Conservation (phyloP, 306 rosid species). For the Cercis canadensis region DNA sequence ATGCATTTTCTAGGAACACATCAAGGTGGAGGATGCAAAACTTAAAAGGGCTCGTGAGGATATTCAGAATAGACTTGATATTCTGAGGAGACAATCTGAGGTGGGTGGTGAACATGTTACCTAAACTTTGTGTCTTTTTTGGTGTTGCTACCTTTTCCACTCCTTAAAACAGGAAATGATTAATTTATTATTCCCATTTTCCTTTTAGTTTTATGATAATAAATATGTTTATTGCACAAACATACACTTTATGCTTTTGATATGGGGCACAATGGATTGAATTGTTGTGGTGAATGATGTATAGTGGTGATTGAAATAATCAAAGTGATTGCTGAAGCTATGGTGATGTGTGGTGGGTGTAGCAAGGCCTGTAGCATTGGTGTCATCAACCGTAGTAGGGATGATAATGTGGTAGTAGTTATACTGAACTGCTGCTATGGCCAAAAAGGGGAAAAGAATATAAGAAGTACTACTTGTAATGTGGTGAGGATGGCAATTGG, state of each 20-base stretch:
- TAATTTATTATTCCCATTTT: slow-evolving; percentile 13
- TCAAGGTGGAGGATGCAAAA: slow-evolving; percentile 64
- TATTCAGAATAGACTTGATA: slow-evolving; percentile 77
- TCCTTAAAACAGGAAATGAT: slow-evolving; percentile 26
- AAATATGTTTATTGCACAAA: slow-evolving; percentile 18
- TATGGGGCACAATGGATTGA: slow-evolving; percentile 29
- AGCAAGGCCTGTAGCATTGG: too few relatives aligned
- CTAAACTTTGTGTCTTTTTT: slow-evolving; percentile 20
- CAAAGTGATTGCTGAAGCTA: background rate
- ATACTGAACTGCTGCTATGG: background rate
- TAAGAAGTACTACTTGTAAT: background rate
- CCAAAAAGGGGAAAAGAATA: background rate
- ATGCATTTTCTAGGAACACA: slow-evolving; percentile 62
- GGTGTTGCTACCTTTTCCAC: slow-evolving; percentile 18
- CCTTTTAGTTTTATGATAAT: slow-evolving; percentile 24
- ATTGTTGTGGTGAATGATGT: slow-evolving; percentile 31
- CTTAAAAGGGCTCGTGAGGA: slow-evolving; percentile 78
- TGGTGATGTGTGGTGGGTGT: too few relatives aligned
- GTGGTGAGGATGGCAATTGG: background rate
- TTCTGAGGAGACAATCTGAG: slow-evolving; percentile 83
- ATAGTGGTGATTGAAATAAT: background rate
- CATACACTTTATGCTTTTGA: background rate
- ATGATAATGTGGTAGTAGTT: background rate
- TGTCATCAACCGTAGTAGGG: too few relatives aligned
- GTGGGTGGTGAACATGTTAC: slow-evolving; percentile 53